These are phyloP conservation scores for Epichloe brachyelytri DNA, from an alignment of 2,329 filamentous ascomycete genomes.

Conservation along the genomic window DNA sequence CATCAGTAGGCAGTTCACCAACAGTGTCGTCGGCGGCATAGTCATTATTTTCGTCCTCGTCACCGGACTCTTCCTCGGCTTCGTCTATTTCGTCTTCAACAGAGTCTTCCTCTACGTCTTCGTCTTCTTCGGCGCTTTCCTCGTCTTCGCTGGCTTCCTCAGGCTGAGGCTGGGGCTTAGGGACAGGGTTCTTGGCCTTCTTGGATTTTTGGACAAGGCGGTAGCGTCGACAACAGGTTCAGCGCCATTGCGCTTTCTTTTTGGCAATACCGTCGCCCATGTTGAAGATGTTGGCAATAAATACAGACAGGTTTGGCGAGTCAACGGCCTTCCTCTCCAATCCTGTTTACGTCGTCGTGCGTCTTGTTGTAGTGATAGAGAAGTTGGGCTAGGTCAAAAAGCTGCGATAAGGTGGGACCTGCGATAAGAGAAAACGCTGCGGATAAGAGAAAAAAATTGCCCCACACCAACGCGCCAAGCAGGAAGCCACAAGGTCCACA, in stretches of 20 bases:
- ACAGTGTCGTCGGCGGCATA: constrained; percentile 14
- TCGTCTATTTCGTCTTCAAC: constrained; percentile 15
- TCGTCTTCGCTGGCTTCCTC: constrained; percentile 16
- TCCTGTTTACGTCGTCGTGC: background rate
- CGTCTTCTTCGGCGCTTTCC: constrained; percentile 16
- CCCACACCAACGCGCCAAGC: background rate
- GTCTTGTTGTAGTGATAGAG: background rate
- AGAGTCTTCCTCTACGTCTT: constrained; percentile 12
- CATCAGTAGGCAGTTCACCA: constrained; percentile 23
- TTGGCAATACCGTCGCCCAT: constrained; percentile 27
- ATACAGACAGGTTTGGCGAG: background rate
- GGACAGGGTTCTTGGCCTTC: constrained; percentile 27
- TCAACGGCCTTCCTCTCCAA: background rate
- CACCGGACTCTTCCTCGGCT: constrained; percentile 12
- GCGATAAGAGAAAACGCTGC: constrained; percentile 8
- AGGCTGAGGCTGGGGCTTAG: constrained; percentile 15
- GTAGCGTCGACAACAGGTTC: constrained; percentile 15
- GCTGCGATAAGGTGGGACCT: constrained; percentile 2
- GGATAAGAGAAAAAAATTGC: constrained; percentile 11
- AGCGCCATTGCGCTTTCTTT: constrained; percentile 29
- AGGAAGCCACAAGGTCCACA: too few species aligned
- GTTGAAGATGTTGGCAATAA: constrained; percentile 2
- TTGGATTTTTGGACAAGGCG: constrained; percentile 24
- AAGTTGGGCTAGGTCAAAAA: background rate
- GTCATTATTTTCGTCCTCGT: constrained; percentile 9